Evolutionary conservation across 2,329 filamentous ascomycete species (phyloP).

Genomic region (Chaetomiaceae sp.): DNA sequence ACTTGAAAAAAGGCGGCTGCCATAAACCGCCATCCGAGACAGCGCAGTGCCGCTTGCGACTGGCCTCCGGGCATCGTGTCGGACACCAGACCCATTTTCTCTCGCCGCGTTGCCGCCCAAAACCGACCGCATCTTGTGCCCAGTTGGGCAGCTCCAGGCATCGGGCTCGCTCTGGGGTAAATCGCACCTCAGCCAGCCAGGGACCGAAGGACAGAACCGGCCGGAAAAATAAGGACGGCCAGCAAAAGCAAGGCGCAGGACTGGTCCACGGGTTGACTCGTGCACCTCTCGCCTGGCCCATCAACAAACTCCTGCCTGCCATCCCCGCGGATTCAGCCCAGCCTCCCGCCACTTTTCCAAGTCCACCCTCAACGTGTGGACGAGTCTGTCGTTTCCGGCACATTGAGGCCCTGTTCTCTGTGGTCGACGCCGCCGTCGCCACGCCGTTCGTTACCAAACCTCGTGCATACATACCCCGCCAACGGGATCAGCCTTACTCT

Average conservation of each 20-base stretch:
- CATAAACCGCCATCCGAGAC: slow-evolving; percentile 7
- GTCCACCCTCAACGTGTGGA: slow-evolving; percentile 20
- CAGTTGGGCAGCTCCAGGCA: slow-evolving; percentile 4
- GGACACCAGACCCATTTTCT: slow-evolving; percentile 4
- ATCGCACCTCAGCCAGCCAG: slow-evolving; percentile 3
- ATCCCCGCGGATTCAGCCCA: background rate
- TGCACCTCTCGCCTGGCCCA: background rate
- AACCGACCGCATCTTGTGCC: slow-evolving; percentile 6
- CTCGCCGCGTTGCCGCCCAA: slow-evolving; percentile 17
- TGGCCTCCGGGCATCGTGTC: slow-evolving; percentile 13
- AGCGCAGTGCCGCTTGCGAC: slow-evolving; percentile 3
- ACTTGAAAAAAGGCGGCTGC: background rate
- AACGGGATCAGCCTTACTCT: slow-evolving; percentile 2
- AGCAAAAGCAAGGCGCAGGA: slow-evolving; percentile 8
- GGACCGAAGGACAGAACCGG: slow-evolving; percentile 4
- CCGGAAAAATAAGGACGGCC: slow-evolving; percentile 4
- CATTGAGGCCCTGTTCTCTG: slow-evolving; percentile 6
- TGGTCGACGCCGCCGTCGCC: slow-evolving; percentile 19
- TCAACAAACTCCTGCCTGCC: background rate
- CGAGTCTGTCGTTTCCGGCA: slow-evolving; percentile 18
- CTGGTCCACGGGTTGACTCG: background rate
- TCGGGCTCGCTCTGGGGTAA: background rate
- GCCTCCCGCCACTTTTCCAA: slow-evolving; percentile 10
- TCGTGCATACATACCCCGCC: slow-evolving; percentile 8
- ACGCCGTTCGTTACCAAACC: slow-evolving; percentile 21